A percentile compares a stretch with the other conserved stretches of the same genome.
phyloP scores from a whole-genome alignment of 805 yeast genomes.

The Saccharomycopsis sp. region DNA sequence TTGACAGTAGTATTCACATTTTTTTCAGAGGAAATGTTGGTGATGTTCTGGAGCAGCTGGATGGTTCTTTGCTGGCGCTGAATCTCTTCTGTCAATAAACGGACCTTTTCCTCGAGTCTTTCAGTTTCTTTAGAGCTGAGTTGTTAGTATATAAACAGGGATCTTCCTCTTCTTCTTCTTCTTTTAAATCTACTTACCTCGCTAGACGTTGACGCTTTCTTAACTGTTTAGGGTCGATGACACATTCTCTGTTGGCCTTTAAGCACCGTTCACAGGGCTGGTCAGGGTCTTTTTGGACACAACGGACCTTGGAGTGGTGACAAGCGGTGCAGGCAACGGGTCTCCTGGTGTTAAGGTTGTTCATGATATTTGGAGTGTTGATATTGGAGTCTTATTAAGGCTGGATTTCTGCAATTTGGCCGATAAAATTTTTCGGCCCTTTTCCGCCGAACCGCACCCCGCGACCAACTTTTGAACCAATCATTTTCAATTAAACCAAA shows the following conservation, averaged over 20 bases:
- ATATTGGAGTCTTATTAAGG: too few species aligned
- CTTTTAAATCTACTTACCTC: too few species aligned
- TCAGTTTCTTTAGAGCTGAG: too few species aligned
- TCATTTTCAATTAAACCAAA: not conserved
- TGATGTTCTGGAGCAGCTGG: not conserved
- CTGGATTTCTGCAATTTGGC: not conserved
- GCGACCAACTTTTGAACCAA: not conserved
- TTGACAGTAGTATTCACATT: not conserved
- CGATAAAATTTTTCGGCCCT: too few species aligned
- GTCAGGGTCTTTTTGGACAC: conserved; percentile 57
- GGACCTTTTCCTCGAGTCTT: too few species aligned
- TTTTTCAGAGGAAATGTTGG: not conserved
- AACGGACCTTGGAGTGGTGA: conserved; percentile 73
- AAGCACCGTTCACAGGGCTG: conserved; percentile 63
- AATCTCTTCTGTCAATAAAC: not conserved
- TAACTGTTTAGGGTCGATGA: conserved; percentile 47
- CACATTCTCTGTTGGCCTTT: conserved; percentile 53
- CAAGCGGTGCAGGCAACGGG: conserved; percentile 64
- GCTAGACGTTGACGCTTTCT: conserved; percentile 1
- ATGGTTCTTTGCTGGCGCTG: not conserved
- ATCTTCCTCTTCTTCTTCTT: too few species aligned
- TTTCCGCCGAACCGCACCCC: too few species aligned
- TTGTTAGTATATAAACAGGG: not conserved
- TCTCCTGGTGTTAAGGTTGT: conserved; percentile 23
- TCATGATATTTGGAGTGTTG: not conserved